A percentile compares a stretch with the other conserved stretches of the same genome.
Evolutionary conservation across 108 stramenopile genomes (phyloP).

Genomic region (Phaeodactylum tricornutum): DNA sequence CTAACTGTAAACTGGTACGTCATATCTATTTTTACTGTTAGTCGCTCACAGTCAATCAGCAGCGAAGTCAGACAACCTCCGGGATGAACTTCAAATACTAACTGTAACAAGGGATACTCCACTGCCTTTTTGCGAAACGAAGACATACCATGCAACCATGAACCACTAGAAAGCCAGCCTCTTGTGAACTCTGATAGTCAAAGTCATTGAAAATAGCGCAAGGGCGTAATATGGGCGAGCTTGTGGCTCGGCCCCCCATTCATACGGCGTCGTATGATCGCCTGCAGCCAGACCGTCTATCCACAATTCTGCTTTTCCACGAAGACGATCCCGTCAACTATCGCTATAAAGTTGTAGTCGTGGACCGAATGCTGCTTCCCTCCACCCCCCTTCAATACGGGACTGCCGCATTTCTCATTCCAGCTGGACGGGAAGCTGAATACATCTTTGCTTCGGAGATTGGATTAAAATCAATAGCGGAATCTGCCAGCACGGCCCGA

Average conservation of each 20-base stretch:
- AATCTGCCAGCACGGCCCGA: conserved; percentile 9
- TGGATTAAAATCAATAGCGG: conserved; percentile 5
- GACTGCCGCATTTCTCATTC: conserved; percentile 11
- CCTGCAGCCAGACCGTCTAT: conserved; percentile 1
- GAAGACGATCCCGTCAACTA: conserved; percentile 5
- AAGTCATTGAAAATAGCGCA: no score
- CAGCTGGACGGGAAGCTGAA: conserved; percentile 17
- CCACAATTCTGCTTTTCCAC: neutral
- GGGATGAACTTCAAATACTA: no score
- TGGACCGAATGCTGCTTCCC: conserved; percentile 1
- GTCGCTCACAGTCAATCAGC: no score
- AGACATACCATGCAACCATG: no score
- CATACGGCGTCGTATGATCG: conserved; percentile 6
- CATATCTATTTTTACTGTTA: no score
- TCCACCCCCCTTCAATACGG: neutral
- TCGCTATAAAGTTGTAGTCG: conserved; percentile 6
- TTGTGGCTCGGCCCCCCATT: conserved; percentile 6
- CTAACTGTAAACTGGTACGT: no score
- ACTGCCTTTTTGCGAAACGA: no score
- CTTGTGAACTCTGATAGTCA: no score
- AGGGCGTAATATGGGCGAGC: no score
- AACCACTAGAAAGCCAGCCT: no score
- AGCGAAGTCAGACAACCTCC: no score
- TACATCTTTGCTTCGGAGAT: conserved; percentile 8
- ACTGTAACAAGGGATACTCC: no score